Base-by-base conservation (phyloP, 1,284 basidiomycete species). In the Trichosporon inkin region DNA sequence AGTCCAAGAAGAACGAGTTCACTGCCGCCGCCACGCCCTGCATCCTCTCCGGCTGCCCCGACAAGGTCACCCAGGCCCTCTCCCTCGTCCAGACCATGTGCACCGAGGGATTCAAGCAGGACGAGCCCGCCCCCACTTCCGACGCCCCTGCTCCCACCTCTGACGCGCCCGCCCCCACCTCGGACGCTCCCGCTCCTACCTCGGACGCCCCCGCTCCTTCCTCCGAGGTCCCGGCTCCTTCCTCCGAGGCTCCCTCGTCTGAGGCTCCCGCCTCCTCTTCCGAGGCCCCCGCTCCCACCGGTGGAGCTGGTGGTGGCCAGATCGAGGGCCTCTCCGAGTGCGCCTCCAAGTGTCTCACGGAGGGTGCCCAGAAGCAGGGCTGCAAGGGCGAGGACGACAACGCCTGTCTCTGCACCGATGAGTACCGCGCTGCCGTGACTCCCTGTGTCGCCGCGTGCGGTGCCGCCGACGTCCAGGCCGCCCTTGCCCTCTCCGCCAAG, bases 401-500 rank as follows among this genome's bases (percentile, higher is more conserved):
- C 14, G 19, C 49, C 49, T 57, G 56, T 22, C 8, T 57, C 28
- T 57, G 56, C 36, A 39, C 38, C 19, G n/a, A 52, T 5, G 24
- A 38, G 17, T 57, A 53, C 36, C n/a, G 17, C 17, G n/a, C 11
- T 19, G 22, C 49, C 11, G 51, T 32, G 19, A 52, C 56, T 37
- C 32, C 39, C 28, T 57, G 56, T 34, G 19, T 58, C 10, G 34
- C 34, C 19, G 20, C 39, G 11, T 28, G 34, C 10, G 32, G 58
- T 24, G 11, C 53, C 10, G 16, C 38, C 24, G 55, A 60, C 49
- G 22, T 60, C 4, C 17, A 20, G 6, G 59, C 55, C 22, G 59
- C 40, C 22, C 59, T 53, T n/a, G 49, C 49, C 19, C 55, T 56
- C 39, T 24, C 39, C 38, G 35, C 40, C 53, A 36, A 58, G 53